Evolutionary conservation across 139 green algal species (phyloP).

Genomic region (Coelastrella sp.): DNA sequence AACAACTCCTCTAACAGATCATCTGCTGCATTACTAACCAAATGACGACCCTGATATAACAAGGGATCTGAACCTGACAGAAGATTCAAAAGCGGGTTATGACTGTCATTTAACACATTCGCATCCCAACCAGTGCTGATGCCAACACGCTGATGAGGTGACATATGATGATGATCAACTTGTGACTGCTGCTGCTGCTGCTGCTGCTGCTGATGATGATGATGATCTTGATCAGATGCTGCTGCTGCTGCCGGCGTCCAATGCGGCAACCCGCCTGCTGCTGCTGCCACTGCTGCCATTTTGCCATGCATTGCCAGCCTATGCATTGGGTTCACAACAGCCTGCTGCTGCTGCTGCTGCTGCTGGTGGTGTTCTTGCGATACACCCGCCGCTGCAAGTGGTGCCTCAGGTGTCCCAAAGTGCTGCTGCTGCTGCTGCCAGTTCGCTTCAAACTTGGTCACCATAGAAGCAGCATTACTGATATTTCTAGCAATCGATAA

Average conservation of each 20-base stretch:
- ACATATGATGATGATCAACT: too few species aligned
- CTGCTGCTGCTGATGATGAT: conserved; percentile 3
- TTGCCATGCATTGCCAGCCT: background rate
- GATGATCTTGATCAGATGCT: too few species aligned
- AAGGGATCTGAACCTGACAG: background rate
- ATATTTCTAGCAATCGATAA: background rate
- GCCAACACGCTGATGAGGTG: background rate
- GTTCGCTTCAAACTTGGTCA: background rate
- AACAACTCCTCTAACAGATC: background rate
- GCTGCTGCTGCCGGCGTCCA: background rate
- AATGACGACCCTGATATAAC: background rate
- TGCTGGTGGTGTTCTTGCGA: background rate
- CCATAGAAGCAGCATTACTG: background rate
- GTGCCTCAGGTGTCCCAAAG: too few species aligned
- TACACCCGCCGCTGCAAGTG: too few species aligned
- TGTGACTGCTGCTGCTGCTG: background rate
- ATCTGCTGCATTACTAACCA: background rate
- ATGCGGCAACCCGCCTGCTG: too few species aligned
- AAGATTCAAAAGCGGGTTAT: background rate
- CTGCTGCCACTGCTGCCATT: background rate
- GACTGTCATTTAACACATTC: conserved; percentile 11
- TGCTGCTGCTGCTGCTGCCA: conserved; percentile 1
- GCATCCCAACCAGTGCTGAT: too few species aligned
- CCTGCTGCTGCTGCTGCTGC: conserved; percentile 11
- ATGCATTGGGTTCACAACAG: too few species aligned